phyloP scores from a whole-genome alignment of 257 asterid species.

The Nicotiana noctiflora region DNA sequence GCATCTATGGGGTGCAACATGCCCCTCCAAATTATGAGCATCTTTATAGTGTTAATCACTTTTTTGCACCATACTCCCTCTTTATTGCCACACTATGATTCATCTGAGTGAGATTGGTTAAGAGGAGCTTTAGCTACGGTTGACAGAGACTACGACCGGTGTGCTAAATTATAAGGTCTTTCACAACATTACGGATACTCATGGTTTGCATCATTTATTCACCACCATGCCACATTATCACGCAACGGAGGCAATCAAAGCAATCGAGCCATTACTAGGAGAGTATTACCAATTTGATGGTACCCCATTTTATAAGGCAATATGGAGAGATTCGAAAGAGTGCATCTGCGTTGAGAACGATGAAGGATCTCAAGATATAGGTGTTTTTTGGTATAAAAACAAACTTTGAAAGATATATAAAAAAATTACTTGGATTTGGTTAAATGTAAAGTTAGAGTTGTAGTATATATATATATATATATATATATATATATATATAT shows the following conservation, averaged over 20 bases:
- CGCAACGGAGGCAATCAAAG: constrained; percentile 16
- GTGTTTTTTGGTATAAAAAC: constrained; percentile 13
- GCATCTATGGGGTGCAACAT: constrained; percentile 11
- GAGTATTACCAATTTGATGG: constrained; percentile 8
- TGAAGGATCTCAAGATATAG: background rate
- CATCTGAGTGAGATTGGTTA: constrained; percentile 2
- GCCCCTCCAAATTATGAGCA: constrained; percentile 5
- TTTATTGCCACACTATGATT: constrained; percentile 14
- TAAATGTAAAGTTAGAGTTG: background rate
- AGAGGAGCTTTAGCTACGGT: constrained; percentile 10
- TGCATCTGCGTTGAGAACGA: constrained; percentile 14
- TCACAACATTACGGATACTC: too few species aligned
- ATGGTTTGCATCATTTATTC: too few species aligned
- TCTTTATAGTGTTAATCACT: constrained; percentile 14
- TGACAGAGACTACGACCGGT: constrained; percentile 14
- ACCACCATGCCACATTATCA: too few species aligned
- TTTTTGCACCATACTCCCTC: constrained; percentile 11
- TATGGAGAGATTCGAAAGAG: constrained; percentile 10
- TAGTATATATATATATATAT: too few species aligned
- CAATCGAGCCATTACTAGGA: constrained; percentile 10
- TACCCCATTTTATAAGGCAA: constrained; percentile 5
- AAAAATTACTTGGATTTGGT: background rate
- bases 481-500: too few species aligned
- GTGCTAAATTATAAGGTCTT: background rate
- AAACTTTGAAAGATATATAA: background rate